Base-by-base conservation (phyloP, 371 early-diverging fungal genomes). In the Mucor irregularis region DNA sequence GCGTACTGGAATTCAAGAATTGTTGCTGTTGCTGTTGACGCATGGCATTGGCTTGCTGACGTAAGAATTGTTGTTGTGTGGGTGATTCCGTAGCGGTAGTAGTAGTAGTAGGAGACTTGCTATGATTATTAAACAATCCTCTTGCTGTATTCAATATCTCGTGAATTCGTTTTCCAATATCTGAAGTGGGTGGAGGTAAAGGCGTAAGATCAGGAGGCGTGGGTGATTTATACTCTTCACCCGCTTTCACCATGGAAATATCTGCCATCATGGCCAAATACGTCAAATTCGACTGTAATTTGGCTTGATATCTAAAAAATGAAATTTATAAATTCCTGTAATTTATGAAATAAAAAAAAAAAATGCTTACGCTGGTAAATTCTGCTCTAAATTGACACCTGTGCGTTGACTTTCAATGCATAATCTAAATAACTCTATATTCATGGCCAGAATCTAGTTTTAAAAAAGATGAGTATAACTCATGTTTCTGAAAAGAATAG, bases 231-330 rank as follows among this genome's bases (percentile, higher is more conserved):
- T 58, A 61, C 39, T 65, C 71, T 39, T 78, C 71, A 40, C 74
- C 75, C 13, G 77, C 73, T 42, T 80, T 75, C 6, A 72, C 66
- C 64, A 74, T 69, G 16, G 75, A 73, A 45, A 76, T 66, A 64
- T 82, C 83, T 31, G 83, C 83, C 67, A 82, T 79, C 4, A 78
- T 74, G 11, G 83, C 80, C 13, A 82, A 61, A 56, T 80, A 82
- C 11, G 77, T 73, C 24, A 82, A 58, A 51, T 82, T 82, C 1
- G 74, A 73, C 53, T 80, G 83, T 24, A 82, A 60, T 40, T 77
- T 68, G 25, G 70, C 43, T 66, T 80, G 78, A 56, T 82, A 82
- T 53, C 80, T 82, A 35, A 22, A 37, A 4, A 14, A n/a, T n/a
- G n/a, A n/a, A n/a, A n/a, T n/a, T n/a, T n/a, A n/a, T n/a, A n/a